Conservation (phyloP, 305 asterid genomes). For the Stenogyne calaminthoides region DNA sequence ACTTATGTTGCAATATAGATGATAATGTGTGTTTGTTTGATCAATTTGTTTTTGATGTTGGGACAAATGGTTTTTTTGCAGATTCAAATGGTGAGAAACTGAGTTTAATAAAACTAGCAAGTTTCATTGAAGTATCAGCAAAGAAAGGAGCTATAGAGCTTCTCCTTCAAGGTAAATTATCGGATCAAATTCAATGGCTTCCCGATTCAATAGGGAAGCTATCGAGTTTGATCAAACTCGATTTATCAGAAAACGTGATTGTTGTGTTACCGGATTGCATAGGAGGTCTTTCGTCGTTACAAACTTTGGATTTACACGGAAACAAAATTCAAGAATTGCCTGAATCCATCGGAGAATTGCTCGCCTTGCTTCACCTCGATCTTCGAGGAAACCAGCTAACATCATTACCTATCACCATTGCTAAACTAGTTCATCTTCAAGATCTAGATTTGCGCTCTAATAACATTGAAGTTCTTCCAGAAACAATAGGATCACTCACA, state of each 20-base stretch:
- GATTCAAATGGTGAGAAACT: constrained; percentile 71
- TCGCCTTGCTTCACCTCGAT: constrained; percentile 61
- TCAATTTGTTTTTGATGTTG: background rate
- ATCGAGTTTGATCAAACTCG: constrained; percentile 58
- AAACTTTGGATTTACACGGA: constrained; percentile 65
- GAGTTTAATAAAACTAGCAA: constrained; percentile 78
- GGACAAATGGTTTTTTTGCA: constrained; percentile 34
- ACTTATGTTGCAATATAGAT: background rate
- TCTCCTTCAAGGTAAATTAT: constrained; percentile 58
- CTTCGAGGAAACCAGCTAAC: constrained; percentile 71
- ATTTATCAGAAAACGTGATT: constrained; percentile 78
- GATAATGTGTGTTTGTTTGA: background rate
- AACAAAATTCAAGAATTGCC: constrained; percentile 70
- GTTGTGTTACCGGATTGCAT: constrained; percentile 57
- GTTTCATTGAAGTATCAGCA: constrained; percentile 71
- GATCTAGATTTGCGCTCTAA: constrained; percentile 91
- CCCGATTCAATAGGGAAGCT: constrained; percentile 97
- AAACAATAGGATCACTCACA: constrained; percentile 72
- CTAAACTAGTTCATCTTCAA: constrained; percentile 56
- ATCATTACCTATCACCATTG: constrained; percentile 64
- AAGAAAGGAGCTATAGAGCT: constrained; percentile 74
- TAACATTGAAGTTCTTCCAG: constrained; percentile 64
- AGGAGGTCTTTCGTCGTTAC: constrained; percentile 60
- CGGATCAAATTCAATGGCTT: constrained; percentile 88
- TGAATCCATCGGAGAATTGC: constrained; percentile 71